phyloP scores from a whole-genome alignment of 306 rosid genomes.

The Luffa acutangula region DNA sequence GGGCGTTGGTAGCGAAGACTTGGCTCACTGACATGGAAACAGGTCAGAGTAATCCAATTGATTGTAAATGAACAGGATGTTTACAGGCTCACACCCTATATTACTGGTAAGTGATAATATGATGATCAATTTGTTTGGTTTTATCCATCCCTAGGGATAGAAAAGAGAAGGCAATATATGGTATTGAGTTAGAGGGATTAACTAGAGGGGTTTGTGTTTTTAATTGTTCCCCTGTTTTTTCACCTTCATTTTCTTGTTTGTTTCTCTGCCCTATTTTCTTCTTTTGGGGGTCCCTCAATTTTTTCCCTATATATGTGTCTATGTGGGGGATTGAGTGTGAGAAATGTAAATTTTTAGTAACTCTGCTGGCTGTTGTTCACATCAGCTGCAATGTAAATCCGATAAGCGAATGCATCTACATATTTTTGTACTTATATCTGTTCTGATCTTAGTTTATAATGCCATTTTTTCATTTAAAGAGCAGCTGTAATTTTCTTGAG shows the following conservation, averaged over 20 bases:
- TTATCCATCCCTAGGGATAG: slow-evolving; percentile 37
- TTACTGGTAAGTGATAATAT: slow-evolving; percentile 23
- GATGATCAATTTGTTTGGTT: slow-evolving; percentile 36
- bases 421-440: not conserved
- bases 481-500: not conserved
- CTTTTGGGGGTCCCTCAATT: slow-evolving; percentile 11
- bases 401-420: slow-evolving; percentile 25
- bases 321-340: slow-evolving; percentile 31
- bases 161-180: slow-evolving; percentile 31
- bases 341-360: slow-evolving; percentile 78
- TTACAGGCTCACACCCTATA: slow-evolving; percentile 41
- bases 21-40: slow-evolving; percentile 35
- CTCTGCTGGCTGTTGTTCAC: slow-evolving; percentile 48
- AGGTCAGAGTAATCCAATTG: slow-evolving; percentile 12
- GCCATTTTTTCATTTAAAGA: not conserved
- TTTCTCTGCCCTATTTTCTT: slow-evolving; percentile 11
- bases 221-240: slow-evolving; percentile 16
- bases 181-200: slow-evolving; percentile 43
- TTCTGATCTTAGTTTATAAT: not conserved
- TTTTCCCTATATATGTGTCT: slow-evolving; percentile 52
- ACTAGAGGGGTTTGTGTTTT: slow-evolving; percentile 51
- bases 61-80: slow-evolving; percentile 55
- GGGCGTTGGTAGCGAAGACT: slow-evolving; percentile 82
- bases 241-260: slow-evolving; percentile 10
- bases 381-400: slow-evolving; percentile 77